Conservation (phyloP, 225 moss, liverwort and hornwort species). For the Straminergon stramineum region DNA sequence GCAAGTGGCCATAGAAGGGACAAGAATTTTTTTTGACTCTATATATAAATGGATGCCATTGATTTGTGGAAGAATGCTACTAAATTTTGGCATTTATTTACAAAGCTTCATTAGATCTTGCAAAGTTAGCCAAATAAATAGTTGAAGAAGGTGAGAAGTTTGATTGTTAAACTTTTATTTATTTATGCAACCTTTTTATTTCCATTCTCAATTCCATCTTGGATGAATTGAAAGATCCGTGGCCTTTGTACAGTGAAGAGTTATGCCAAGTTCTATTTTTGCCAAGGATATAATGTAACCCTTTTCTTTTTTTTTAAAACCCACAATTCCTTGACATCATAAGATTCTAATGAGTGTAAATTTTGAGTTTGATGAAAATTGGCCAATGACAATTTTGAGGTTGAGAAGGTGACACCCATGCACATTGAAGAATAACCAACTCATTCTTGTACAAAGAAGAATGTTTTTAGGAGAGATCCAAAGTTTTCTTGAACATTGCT, state of each 20-base stretch:
- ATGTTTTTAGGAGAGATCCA: not conserved
- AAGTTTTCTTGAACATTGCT: not conserved
- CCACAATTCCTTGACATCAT: not conserved
- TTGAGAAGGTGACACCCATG: too few species aligned
- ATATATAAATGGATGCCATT: not conserved
- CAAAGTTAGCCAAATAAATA: accelerated
- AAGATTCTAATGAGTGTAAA: not conserved
- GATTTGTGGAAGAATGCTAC: not conserved
- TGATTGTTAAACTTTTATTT: not conserved
- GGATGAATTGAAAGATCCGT: not conserved
- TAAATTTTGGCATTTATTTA: not conserved
- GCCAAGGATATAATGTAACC: not conserved
- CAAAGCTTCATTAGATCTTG: not conserved
- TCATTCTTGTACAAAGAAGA: not conserved
- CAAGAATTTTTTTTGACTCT: not conserved
- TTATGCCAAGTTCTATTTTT: not conserved
- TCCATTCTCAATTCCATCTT: not conserved
- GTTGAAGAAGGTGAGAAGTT: not conserved
- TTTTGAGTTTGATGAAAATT: not conserved
- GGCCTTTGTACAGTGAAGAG: not conserved
- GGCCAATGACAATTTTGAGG: not conserved
- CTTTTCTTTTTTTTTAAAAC: not conserved
- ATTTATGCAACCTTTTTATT: not conserved
- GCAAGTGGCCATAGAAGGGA: not conserved
- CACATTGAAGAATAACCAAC: not conserved